A percentile compares a stretch with the other conserved stretches of the same genome.
Conservation (phyloP, 2,329 filamentous ascomycete genomes). For the Boeremia lycopersici region DNA sequence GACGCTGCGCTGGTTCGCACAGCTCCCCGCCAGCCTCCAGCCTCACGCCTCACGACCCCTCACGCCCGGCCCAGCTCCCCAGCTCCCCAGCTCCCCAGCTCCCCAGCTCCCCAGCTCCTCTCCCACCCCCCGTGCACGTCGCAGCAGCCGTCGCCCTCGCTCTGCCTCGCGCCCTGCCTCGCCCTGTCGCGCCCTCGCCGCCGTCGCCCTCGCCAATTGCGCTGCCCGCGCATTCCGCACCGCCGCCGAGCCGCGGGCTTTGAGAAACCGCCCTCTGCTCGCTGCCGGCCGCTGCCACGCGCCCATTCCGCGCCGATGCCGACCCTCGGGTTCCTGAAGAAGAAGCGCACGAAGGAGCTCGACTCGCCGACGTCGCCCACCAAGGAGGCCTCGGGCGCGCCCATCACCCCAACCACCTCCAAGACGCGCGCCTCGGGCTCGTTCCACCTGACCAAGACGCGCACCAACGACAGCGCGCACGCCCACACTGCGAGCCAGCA, state of each 20-base stretch:
- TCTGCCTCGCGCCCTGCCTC: too few species aligned
- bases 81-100: too few species aligned
- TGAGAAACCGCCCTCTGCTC: too few species aligned
- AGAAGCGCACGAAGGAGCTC: constrained; percentile 90
- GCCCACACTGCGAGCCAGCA: constrained; percentile 21
- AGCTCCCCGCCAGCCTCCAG: too few species aligned
- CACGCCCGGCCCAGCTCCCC: too few species aligned
- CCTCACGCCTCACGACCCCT: too few species aligned
- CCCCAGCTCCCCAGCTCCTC: too few species aligned
- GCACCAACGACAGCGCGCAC: constrained; percentile 36
- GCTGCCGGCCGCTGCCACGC: not conserved
- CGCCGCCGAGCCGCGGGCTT: too few species aligned
- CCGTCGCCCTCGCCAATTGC: constrained; percentile 1
- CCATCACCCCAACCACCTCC: constrained; percentile 43
- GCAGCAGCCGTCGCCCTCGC: too few species aligned
- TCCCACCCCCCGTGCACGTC: too few species aligned
- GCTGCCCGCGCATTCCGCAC: constrained; percentile 14
- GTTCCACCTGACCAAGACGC: constrained; percentile 37
- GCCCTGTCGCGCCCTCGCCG: too few species aligned
- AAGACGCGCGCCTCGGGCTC: constrained; percentile 41
- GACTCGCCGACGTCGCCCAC: constrained; percentile 71
- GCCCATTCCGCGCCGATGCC: constrained; percentile 67
- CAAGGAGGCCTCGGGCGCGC: constrained; percentile 60
- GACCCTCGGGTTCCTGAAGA: constrained; percentile 95
- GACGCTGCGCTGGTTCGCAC: too few species aligned